Evolutionary conservation across 2,329 filamentous ascomycete genomes (phyloP).

Genomic region (Grosmannia penicillata): DNA sequence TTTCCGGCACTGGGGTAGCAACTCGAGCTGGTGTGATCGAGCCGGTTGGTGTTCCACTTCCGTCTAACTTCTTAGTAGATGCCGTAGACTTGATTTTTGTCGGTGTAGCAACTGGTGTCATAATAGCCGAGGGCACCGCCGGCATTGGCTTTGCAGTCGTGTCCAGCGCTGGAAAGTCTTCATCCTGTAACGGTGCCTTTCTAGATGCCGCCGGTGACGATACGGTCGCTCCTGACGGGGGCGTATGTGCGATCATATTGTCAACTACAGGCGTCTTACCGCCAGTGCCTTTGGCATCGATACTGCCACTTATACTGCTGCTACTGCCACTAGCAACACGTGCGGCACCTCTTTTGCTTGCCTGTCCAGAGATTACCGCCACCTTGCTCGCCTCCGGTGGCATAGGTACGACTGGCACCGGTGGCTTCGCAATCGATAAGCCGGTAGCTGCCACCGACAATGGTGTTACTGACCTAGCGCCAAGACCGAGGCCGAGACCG

Average conservation of each 20-base stretch:
- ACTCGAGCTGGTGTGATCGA: background rate
- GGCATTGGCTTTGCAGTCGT: constrained; percentile 25
- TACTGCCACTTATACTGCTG: background rate
- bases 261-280: background rate
- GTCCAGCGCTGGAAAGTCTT: constrained; percentile 48
- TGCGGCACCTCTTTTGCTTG: background rate
- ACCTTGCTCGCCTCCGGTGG: background rate
- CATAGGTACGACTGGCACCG: constrained; percentile 1
- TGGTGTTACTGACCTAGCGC: constrained; percentile 6
- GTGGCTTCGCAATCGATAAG: background rate
- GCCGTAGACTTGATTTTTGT: background rate
- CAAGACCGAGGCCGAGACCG: constrained; percentile 10
- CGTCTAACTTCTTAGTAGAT: no score
- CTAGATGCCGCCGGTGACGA: constrained; percentile 1
- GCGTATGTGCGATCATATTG: background rate
- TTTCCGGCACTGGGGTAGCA: background rate
- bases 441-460: background rate
- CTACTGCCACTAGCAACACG: constrained; percentile 6
- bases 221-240: background rate
- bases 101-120: constrained; percentile 20
- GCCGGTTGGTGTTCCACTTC: background rate
- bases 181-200: constrained; percentile 33
- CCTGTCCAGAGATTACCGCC: background rate
- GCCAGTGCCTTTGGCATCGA: background rate
- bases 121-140: constrained; percentile 11